phyloP scores from a whole-genome alignment of 257 asterid genomes.

The Prunella vulgaris region DNA sequence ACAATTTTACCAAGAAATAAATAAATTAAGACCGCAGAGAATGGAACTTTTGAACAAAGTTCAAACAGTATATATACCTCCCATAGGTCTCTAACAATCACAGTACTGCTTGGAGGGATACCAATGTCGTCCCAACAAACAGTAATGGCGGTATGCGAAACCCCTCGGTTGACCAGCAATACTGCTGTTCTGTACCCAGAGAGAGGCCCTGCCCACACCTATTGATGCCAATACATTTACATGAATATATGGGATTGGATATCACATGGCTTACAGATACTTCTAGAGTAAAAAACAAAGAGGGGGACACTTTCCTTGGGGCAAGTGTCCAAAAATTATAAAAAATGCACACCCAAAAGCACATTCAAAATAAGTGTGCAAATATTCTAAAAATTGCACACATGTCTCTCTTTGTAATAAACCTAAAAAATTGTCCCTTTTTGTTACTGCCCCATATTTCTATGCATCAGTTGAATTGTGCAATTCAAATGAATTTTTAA shows the following conservation, averaged over 20 bases:
- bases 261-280: too few species aligned
- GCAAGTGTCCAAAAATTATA: too few species aligned
- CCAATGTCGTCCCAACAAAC: constrained; percentile 87
- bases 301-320: too few species aligned
- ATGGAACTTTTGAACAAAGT: background rate
- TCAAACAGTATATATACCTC: constrained; percentile 37
- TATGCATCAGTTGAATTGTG: too few species aligned
- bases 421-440: too few species aligned
- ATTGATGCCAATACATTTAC: background rate
- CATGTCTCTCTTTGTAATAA: too few species aligned
- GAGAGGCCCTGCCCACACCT: constrained; percentile 96
- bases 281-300: too few species aligned
- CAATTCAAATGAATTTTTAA: too few species aligned
- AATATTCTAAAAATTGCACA: too few species aligned
- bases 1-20: background rate
- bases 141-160: constrained; percentile 26
- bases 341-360: too few species aligned
- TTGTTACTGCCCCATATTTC: too few species aligned
- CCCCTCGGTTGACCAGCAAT: constrained; percentile 66
- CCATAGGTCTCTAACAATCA: constrained; percentile 74
- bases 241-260: background rate
- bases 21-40: background rate
- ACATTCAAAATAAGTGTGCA: too few species aligned
- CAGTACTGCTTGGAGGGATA: constrained; percentile 45
- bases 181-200: constrained; percentile 62